A percentile compares a stretch with the other conserved stretches of the same genome.
phyloP scores from a whole-genome alignment of 177 flowering plant species.

The Vitis hybrid region DNA sequence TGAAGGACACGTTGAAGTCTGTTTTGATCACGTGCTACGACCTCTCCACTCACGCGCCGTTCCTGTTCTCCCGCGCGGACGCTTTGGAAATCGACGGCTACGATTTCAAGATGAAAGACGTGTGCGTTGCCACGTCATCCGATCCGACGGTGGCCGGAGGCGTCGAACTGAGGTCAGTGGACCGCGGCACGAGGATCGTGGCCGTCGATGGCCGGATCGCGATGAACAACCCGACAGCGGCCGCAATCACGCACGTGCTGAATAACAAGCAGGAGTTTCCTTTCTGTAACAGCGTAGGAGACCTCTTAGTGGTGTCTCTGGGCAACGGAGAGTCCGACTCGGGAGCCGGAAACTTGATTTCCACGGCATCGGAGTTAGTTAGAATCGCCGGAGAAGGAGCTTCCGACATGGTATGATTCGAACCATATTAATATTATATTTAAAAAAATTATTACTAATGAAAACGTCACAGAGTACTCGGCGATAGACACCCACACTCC shows the following conservation, averaged over 20 bases:
- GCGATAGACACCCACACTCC: too few species aligned
- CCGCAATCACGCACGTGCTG: constrained; percentile 80
- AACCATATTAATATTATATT: background rate
- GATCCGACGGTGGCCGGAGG: constrained; percentile 32
- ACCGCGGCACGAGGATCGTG: constrained; percentile 42
- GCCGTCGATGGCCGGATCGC: constrained; percentile 66
- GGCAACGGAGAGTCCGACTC: constrained; percentile 61
- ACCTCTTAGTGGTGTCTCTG: constrained; percentile 62
- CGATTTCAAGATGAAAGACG: constrained; percentile 66
- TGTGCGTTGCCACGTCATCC: constrained; percentile 63
- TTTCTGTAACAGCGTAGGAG: constrained; percentile 59
- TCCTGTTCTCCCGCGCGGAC: constrained; percentile 82
- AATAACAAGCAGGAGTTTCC: constrained; percentile 83
- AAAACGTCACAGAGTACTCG: background rate
- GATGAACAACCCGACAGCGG: constrained; percentile 82
- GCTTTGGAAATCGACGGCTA: constrained; percentile 70
- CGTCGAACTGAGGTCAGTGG: constrained; percentile 49
- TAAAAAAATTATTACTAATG: background rate
- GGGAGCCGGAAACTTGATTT: constrained; percentile 10
- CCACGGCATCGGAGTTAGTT: constrained; percentile 26
- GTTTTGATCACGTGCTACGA: constrained; percentile 78
- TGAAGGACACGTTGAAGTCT: constrained; percentile 68
- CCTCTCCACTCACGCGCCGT: constrained; percentile 52
- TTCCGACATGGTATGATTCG: constrained; percentile 52
- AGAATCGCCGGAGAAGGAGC: constrained; percentile 66